These are phyloP conservation scores for Cnidoscolus chayamansa DNA, from an alignment of 441 rosid species.

Conservation along the genomic window DNA sequence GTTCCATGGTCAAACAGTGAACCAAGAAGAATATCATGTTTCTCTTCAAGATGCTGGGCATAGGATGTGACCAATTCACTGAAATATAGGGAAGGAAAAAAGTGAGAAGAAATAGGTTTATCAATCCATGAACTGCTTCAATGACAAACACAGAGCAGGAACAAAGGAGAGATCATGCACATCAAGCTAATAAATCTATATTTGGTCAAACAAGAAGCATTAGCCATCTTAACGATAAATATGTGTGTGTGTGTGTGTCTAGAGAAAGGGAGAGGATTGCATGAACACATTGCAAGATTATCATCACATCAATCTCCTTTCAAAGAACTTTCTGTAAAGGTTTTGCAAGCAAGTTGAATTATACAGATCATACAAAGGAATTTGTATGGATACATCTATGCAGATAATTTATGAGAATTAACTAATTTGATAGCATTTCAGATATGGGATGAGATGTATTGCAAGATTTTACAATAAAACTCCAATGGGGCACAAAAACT, in stretches of 20 bases:
- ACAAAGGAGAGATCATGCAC: too few relatives aligned
- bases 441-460: not conserved
- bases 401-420: not conserved
- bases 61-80: slow-evolving; percentile 83
- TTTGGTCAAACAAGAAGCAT: not conserved
- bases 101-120: not conserved
- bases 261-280: not conserved
- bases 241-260: too few relatives aligned
- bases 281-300: not conserved
- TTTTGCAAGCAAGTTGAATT: too few relatives aligned
- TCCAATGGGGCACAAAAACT: not conserved
- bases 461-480: slow-evolving; percentile 10
- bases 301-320: too few relatives aligned
- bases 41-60: slow-evolving; percentile 77
- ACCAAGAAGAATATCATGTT: slow-evolving; percentile 90
- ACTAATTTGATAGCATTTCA: slow-evolving; percentile 6
- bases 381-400: not conserved
- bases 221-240: not conserved
- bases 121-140: not conserved
- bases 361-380: not conserved
- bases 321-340: too few relatives aligned
- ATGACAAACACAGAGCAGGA: not conserved
- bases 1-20: slow-evolving; percentile 70
- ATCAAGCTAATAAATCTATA: not conserved
- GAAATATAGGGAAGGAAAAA: slow-evolving; percentile 21